Percentiles rank a stretch among this genome's conserved stretches.
Conservation (phyloP, 2,329 filamentous ascomycete species). For the Sporothrix pseudoabietina region DNA sequence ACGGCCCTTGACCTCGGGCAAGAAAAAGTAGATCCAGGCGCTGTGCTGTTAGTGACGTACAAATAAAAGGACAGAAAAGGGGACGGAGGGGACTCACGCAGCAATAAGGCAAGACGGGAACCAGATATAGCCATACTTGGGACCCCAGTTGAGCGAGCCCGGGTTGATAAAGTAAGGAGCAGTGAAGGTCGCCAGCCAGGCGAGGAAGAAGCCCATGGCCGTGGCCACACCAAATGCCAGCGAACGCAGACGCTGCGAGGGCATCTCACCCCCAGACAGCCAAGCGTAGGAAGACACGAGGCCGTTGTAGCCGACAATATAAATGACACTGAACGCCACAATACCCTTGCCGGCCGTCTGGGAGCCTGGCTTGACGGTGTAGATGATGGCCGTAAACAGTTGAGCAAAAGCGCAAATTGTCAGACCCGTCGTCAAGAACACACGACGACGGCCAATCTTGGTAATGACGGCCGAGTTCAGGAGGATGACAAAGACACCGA, state of each 20-base stretch:
- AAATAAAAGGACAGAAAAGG: background rate
- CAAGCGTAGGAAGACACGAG: constrained; percentile 59
- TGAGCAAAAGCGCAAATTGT: constrained; percentile 56
- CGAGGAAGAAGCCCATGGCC: constrained; percentile 56
- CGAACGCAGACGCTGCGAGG: constrained; percentile 57
- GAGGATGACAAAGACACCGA: constrained; percentile 58
- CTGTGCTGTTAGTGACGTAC: constrained; percentile 26
- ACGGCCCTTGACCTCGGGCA: constrained; percentile 57
- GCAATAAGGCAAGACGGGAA: constrained; percentile 43
- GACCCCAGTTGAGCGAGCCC: constrained; percentile 56
- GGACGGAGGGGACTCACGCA: constrained; percentile 35
- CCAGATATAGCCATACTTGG: constrained; percentile 62
- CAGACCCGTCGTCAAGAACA: constrained; percentile 56
- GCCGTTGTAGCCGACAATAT: constrained; percentile 57
- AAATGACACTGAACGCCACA: constrained; percentile 56
- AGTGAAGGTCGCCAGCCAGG: constrained; percentile 61
- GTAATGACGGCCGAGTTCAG: constrained; percentile 57
- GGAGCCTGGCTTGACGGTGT: constrained; percentile 48
- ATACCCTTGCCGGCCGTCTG: constrained; percentile 49
- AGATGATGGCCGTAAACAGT: constrained; percentile 56
- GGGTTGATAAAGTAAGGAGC: constrained; percentile 64
- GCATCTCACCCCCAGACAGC: constrained; percentile 59
- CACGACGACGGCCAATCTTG: constrained; percentile 54
- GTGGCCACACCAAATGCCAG: constrained; percentile 60
- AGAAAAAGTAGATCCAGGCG: constrained; percentile 50